Evolutionary conservation across 805 yeast genomes (phyloP).

Genomic region (Saturnispora galanensis): DNA sequence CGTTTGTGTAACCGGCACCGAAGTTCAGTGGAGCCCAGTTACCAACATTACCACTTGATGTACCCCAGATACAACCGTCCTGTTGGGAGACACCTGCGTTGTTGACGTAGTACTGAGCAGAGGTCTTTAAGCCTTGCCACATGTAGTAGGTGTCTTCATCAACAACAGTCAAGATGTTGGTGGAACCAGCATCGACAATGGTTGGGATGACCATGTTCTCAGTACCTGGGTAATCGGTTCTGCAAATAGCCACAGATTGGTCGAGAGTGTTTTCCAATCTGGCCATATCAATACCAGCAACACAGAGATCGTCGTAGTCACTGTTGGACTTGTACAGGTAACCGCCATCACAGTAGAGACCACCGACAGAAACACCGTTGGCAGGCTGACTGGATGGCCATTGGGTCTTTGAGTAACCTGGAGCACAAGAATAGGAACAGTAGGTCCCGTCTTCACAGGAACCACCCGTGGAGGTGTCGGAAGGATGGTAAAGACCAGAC

Average conservation of each 20-base stretch:
- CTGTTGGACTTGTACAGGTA: constrained; percentile 74
- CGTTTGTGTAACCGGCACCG: constrained; percentile 79
- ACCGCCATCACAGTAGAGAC: constrained; percentile 78
- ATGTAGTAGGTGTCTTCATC: constrained; percentile 65
- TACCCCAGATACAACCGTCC: constrained; percentile 95
- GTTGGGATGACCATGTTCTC: constrained; percentile 98
- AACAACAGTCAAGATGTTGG: constrained; percentile 68
- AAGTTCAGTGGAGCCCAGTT: constrained; percentile 97
- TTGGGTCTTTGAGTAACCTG: constrained; percentile 98
- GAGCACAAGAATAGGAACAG: constrained; percentile 97
- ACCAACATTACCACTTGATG: constrained; percentile 69
- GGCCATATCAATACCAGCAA: constrained; percentile 73
- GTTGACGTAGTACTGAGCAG: constrained; percentile 96
- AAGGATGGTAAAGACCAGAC: constrained; percentile 50
- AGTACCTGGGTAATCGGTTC: constrained; percentile 99
- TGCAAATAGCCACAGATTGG: constrained; percentile 77
- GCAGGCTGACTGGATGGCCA: constrained; percentile 88
- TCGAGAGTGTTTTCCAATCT: constrained; percentile 53
- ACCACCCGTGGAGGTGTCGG: constrained; percentile 37
- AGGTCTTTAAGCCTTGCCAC: constrained; percentile 76
- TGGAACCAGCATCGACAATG: constrained; percentile 55
- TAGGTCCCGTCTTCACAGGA: constrained; percentile 80
- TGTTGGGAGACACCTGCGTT: constrained; percentile 85
- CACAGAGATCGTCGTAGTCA: constrained; percentile 62
- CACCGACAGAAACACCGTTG: constrained; percentile 89